Evolutionary conservation across 2,329 filamentous ascomycete genomes (phyloP), one percentile per base, ranked within the genome.

Genomic region (Pseudopithomyces chartarum): DNA sequence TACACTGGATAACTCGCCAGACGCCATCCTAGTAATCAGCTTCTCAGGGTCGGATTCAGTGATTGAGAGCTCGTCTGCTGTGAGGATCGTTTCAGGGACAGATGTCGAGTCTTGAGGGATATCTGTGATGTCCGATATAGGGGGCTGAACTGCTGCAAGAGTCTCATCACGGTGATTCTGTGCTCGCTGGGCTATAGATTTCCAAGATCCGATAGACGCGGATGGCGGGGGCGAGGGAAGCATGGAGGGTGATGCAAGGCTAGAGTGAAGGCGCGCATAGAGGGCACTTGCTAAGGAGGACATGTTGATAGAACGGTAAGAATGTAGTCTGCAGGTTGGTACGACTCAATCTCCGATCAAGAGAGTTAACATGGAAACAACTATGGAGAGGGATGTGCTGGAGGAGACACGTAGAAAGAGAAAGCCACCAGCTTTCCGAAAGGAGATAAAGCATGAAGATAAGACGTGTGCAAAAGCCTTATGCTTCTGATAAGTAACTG

Each of bases 21-120:
- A 74, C 6, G 80, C 76, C 34, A 87, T 73, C 50, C 70, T 70
- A 17, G 67, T 60, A 1, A 80, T 63, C 1, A 85, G 74, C 1
- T 65, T 58, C 52, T 79, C 77, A n/a, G 82, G 74, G 5, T 79
- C 69, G 38, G 64, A 75, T 56, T 82, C 78, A 0, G 84, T 87
- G 56, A 86, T 82, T 13, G 77, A 62, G 29, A 83, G 65, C 57
- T 86, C 82, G 38, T 78, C 73, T 13, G 69, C 54, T 0, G 80
- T 76, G 2, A 87, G 77, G 2, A 82, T 52, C 26, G 80, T 62
- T 46, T 73, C 73, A 6, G 84, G 81, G 5, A 86, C 58, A 2
- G 63, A 61, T 2, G 78, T 80, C 1, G 81, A 81, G 55, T 85
- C 80, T 5, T 75, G 63, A 8, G 80, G 77, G 3, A 81, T 64